Percentiles rank a stretch among this genome's conserved stretches.
phyloP scores from a whole-genome alignment of 1,284 basidiomycete species.

The Taiwanofungus camphoratus region DNA sequence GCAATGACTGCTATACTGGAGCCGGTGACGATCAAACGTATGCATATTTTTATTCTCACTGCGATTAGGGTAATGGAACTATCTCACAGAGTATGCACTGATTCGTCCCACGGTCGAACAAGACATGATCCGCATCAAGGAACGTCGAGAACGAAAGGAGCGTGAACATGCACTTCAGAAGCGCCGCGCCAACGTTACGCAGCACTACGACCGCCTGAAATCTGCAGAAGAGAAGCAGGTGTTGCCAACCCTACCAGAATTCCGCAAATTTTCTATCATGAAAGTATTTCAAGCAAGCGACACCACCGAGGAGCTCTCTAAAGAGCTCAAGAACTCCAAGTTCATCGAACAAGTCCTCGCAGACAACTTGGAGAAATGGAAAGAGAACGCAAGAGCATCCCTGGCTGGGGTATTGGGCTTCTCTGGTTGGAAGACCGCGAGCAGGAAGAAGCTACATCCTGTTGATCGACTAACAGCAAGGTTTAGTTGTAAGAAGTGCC shows the following conservation, averaged over 20 bases:
- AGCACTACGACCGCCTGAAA: conserved; percentile 14
- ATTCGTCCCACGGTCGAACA: conserved; percentile 11
- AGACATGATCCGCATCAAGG: conserved; percentile 13
- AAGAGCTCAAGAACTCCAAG: conserved; percentile 8
- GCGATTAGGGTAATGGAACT: background rate
- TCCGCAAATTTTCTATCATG: conserved; percentile 39
- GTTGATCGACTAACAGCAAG: conserved; percentile 51
- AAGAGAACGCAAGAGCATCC: conserved; percentile 32
- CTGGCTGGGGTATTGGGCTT: conserved; percentile 45
- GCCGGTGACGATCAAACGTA: conserved; percentile 12
- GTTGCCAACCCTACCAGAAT: conserved; percentile 39
- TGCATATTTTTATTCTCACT: background rate
- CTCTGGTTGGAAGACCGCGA: conserved; percentile 42
- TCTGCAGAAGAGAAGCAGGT: conserved; percentile 3
- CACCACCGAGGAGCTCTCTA: background rate
- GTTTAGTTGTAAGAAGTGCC: conserved; percentile 51
- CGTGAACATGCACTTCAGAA: conserved; percentile 10
- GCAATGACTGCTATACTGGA: conserved; percentile 17
- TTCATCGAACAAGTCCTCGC: conserved; percentile 35
- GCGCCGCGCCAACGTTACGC: conserved; percentile 16
- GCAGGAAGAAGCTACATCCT: conserved; percentile 43
- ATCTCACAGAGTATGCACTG: conserved; percentile 13
- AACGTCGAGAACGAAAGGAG: conserved; percentile 9
- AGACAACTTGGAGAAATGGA: conserved; percentile 46
- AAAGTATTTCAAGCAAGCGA: conserved; percentile 29